Conservation (phyloP, 805 yeast genomes). For the Metschnikowia lachancei region DNA sequence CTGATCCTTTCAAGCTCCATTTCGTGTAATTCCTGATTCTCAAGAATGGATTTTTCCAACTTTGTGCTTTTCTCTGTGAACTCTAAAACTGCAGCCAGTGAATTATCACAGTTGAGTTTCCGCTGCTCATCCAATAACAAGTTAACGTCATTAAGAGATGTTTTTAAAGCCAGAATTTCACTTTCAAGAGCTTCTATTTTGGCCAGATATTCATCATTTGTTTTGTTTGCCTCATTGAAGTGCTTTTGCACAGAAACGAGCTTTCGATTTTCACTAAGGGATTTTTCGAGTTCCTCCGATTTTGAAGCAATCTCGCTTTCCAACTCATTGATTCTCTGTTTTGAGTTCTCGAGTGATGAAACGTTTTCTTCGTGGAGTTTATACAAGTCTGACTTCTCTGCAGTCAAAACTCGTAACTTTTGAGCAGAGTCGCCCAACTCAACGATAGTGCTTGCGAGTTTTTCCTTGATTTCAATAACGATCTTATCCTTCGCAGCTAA, state of each 20-base stretch:
- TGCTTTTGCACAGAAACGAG: constrained; percentile 7
- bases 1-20: constrained; percentile 8
- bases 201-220: constrained; percentile 4
- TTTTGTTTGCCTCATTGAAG: constrained; percentile 5
- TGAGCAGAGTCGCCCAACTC: constrained; percentile 19
- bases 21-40: constrained; percentile 13
- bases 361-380: constrained; percentile 5
- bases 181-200: constrained; percentile 8
- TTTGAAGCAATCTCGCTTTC: constrained; percentile 5
- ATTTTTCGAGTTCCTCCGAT: constrained; percentile 5
- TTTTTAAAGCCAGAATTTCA: constrained; percentile 9
- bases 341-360: constrained; percentile 1
- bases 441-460: constrained; percentile 17
- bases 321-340: constrained; percentile 4
- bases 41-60: constrained; percentile 13
- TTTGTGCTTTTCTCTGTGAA: constrained; percentile 14
- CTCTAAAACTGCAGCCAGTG: constrained; percentile 42
- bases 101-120: constrained; percentile 44
- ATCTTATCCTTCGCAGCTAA: constrained; percentile 20
- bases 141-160: constrained; percentile 2
- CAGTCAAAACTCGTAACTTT: constrained; percentile 9
- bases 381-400: constrained; percentile 13
- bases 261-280: constrained; percentile 10
- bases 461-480: constrained; percentile 19
- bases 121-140: constrained; percentile 46